phyloP scores from a whole-genome alignment of 768 basidiomycete species.

The Daedaleopsis sinensis region DNA sequence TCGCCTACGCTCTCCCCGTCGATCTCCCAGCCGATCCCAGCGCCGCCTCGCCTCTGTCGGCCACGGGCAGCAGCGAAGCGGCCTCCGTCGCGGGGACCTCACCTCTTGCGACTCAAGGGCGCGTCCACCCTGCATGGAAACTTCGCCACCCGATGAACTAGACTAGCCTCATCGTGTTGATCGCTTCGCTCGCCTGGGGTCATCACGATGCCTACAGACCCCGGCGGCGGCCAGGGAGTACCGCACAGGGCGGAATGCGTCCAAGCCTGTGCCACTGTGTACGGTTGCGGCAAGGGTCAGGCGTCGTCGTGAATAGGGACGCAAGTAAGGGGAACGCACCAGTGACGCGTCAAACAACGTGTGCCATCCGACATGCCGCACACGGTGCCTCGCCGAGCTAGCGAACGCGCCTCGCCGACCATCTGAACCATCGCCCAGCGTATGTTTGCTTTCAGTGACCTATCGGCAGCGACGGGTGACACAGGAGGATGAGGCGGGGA shows the following conservation, averaged over 20 bases:
- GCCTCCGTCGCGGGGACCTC: background rate
- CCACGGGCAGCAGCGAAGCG: background rate
- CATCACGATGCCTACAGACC: background rate
- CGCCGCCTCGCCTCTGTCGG: background rate
- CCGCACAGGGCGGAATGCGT: background rate
- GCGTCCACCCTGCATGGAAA: background rate
- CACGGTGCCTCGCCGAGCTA: no score
- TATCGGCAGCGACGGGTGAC: no score
- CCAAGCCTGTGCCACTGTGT: background rate
- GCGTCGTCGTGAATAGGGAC: background rate
- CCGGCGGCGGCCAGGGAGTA: background rate
- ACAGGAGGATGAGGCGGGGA: background rate
- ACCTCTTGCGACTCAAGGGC: background rate
- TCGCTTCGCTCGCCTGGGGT: background rate
- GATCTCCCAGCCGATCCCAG: background rate
- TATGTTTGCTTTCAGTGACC: background rate
- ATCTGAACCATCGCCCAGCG: background rate
- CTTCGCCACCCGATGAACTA: background rate
- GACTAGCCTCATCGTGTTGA: background rate
- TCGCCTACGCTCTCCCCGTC: constrained; percentile 9
- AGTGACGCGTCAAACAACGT: background rate
- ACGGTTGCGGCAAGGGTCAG: background rate
- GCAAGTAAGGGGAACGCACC: background rate
- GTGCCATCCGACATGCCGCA: background rate
- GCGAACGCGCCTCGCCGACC: background rate